These are phyloP conservation scores for Saccharomyces pastorianus DNA, from an alignment of 1,139 yeast genomes.

Conservation along the genomic window DNA sequence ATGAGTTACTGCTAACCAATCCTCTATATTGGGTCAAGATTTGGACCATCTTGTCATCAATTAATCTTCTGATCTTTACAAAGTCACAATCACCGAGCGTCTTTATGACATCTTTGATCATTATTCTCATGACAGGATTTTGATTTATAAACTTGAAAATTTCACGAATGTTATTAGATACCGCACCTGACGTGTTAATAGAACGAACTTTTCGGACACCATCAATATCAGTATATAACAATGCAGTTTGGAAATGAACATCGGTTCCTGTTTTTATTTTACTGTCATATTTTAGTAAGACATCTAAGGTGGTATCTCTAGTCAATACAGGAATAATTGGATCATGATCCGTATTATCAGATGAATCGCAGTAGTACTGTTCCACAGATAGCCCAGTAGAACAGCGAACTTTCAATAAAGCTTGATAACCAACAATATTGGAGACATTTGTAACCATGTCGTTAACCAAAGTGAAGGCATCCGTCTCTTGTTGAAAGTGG, in stretches of 20 bases:
- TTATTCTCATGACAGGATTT: slow-evolving; percentile 66
- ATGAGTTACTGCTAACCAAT: slow-evolving; percentile 39
- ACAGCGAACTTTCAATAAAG: slow-evolving; percentile 76
- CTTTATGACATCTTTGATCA: slow-evolving; percentile 61
- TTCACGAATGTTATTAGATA: slow-evolving; percentile 63
- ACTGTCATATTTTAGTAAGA: slow-evolving; percentile 71
- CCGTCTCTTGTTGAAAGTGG: slow-evolving; percentile 60
- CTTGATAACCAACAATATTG: slow-evolving; percentile 61
- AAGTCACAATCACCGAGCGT: slow-evolving; percentile 56
- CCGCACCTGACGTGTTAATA: slow-evolving; percentile 73
- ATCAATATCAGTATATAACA: slow-evolving; percentile 67
- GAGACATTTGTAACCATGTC: slow-evolving; percentile 46
- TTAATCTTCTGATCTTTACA: slow-evolving; percentile 52
- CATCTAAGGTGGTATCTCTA: slow-evolving; percentile 60
- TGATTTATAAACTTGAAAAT: slow-evolving; percentile 80
- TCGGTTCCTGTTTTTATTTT: slow-evolving; percentile 63
- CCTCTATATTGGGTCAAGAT: slow-evolving; percentile 72
- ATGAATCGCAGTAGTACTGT: slow-evolving; percentile 58
- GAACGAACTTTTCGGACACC: slow-evolving; percentile 83
- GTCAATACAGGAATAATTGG: slow-evolving; percentile 65
- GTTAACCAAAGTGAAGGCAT: slow-evolving; percentile 57
- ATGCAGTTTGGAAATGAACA: slow-evolving; percentile 86
- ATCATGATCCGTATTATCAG: slow-evolving; percentile 37
- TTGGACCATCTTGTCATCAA: slow-evolving; percentile 59
- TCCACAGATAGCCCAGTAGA: slow-evolving; percentile 81